A percentile compares a stretch with the other conserved stretches of the same genome.
These are phyloP conservation scores for Cyberlindnera lachancei DNA, from an alignment of 805 yeast genomes.

Conservation along the genomic window DNA sequence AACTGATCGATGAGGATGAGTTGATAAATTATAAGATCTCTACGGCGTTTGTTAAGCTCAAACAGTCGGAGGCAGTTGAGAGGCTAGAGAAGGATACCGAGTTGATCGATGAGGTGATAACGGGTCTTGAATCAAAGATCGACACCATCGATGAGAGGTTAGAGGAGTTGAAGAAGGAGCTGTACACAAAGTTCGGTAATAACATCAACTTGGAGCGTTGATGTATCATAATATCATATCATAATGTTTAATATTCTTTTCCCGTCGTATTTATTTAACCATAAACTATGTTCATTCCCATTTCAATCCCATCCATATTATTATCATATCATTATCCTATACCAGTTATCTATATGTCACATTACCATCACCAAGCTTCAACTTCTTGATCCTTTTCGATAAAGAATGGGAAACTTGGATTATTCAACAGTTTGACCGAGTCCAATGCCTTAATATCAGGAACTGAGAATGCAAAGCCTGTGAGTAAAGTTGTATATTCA, in stretches of 20 bases:
- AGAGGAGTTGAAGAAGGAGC: conserved; percentile 53
- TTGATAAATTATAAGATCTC: conserved; percentile 73
- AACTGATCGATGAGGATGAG: conserved; percentile 74
- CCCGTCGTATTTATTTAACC: too few relatives aligned
- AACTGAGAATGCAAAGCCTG: conserved; percentile 39
- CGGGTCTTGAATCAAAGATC: conserved; percentile 36
- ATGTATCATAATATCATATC: neutral
- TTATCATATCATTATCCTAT: neutral
- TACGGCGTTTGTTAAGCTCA: conserved; percentile 64
- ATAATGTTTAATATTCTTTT: too few relatives aligned
- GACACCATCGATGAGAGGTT: conserved; percentile 48
- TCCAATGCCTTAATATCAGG: conserved; percentile 25
- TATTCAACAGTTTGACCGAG: conserved; percentile 15
- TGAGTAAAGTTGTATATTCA: conserved; percentile 37
- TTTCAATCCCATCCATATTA: too few relatives aligned
- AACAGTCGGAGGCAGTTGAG: conserved; percentile 58
- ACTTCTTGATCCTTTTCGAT: conserved; percentile 39
- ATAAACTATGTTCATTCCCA: too few relatives aligned
- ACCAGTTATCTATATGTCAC: neutral
- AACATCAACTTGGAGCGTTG: conserved; percentile 76
- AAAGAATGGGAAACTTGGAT: conserved; percentile 31
- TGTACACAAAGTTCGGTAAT: conserved; percentile 85
- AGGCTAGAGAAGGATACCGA: conserved; percentile 59
- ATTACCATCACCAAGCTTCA: neutral
- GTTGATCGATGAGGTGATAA: conserved; percentile 42